These are phyloP conservation scores for Mortierella alpina DNA, from an alignment of 192 early-diverging fungal species.

Conservation along the genomic window DNA sequence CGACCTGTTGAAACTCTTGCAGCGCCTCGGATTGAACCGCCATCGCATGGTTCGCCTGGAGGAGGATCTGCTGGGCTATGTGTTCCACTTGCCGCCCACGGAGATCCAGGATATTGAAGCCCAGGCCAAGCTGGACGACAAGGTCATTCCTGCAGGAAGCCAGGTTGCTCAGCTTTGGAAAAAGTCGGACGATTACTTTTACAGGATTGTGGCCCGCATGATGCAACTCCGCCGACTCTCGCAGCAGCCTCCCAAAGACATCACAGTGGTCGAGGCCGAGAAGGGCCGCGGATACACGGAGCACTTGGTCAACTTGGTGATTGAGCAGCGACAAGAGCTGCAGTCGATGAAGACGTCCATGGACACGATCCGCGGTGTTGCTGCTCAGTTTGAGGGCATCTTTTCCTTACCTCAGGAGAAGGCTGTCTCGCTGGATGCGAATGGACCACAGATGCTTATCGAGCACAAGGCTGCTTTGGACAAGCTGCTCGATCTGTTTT, in stretches of 20 bases:
- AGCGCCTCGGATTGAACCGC: slow-evolving; percentile 70
- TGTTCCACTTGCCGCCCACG: slow-evolving; percentile 52
- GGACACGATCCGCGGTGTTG: slow-evolving; percentile 33
- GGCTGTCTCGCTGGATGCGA: slow-evolving; percentile 27
- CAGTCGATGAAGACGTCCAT: slow-evolving; percentile 49
- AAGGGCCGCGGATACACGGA: slow-evolving; percentile 73
- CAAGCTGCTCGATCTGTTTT: slow-evolving; percentile 47
- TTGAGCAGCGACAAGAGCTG: slow-evolving; percentile 65
- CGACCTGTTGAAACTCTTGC: slow-evolving; percentile 80
- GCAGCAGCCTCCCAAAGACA: slow-evolving; percentile 62
- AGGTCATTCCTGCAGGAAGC: slow-evolving; percentile 34
- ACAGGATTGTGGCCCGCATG: slow-evolving; percentile 71
- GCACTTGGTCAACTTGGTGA: slow-evolving; percentile 70
- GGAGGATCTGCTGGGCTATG: slow-evolving; percentile 57
- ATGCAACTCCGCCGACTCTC: slow-evolving; percentile 64
- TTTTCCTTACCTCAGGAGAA: slow-evolving; percentile 26
- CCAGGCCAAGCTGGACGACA: slow-evolving; percentile 41
- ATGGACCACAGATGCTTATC: slow-evolving; percentile 24
- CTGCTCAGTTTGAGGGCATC: slow-evolving; percentile 44
- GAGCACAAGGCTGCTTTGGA: slow-evolving; percentile 57
- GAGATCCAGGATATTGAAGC: slow-evolving; percentile 51
- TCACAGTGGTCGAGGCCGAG: slow-evolving; percentile 73
- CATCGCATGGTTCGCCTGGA: slow-evolving; percentile 50
- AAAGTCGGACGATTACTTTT: slow-evolving; percentile 78
- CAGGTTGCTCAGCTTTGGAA: slow-evolving; percentile 58